Evolutionary conservation across 1,139 yeast species (phyloP).

Genomic region (Sugiyamaella pinicola): DNA sequence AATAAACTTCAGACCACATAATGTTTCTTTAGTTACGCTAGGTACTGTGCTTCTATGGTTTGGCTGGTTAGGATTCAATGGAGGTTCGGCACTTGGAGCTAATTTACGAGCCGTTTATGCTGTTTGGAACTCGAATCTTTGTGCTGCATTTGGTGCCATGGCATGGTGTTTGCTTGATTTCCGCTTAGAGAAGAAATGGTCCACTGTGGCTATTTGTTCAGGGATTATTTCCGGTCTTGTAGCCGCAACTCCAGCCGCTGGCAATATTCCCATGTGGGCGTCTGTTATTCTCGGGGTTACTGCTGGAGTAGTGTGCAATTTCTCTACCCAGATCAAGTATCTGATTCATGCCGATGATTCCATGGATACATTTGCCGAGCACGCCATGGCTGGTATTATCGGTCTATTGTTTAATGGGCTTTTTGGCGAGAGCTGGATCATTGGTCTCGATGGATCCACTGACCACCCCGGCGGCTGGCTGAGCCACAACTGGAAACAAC

Average conservation of each 20-base stretch:
- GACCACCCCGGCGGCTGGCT: slow-evolving; percentile 91
- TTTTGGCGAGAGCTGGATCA: slow-evolving; percentile 83
- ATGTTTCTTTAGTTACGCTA: slow-evolving; percentile 79
- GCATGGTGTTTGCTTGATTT: slow-evolving; percentile 91
- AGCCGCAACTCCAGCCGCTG: slow-evolving; percentile 95
- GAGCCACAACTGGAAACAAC: slow-evolving; percentile 85
- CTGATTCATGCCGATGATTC: slow-evolving; percentile 85
- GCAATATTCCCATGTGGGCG: slow-evolving; percentile 89
- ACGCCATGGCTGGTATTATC: slow-evolving; percentile 92
- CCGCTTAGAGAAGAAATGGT: slow-evolving; percentile 86
- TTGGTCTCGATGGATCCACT: slow-evolving; percentile 80
- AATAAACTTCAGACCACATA: slow-evolving; percentile 92
- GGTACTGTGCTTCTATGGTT: slow-evolving; percentile 72
- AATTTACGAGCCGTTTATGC: slow-evolving; percentile 75
- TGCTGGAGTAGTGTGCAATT: slow-evolving; percentile 85
- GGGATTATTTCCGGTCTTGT: slow-evolving; percentile 90
- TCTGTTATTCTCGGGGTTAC: slow-evolving; percentile 81
- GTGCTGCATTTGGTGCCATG: slow-evolving; percentile 89
- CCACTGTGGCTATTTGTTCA: slow-evolving; percentile 92
- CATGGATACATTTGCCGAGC: slow-evolving; percentile 94
- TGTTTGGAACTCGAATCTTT: slow-evolving; percentile 85
- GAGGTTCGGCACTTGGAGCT: slow-evolving; percentile 67
- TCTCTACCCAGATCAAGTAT: slow-evolving; percentile 84
- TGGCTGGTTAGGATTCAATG: slow-evolving; percentile 80
- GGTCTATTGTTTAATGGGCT: slow-evolving; percentile 87